Conservation (phyloP, 106 monocot genomes). For the Vanilla planifolia region DNA sequence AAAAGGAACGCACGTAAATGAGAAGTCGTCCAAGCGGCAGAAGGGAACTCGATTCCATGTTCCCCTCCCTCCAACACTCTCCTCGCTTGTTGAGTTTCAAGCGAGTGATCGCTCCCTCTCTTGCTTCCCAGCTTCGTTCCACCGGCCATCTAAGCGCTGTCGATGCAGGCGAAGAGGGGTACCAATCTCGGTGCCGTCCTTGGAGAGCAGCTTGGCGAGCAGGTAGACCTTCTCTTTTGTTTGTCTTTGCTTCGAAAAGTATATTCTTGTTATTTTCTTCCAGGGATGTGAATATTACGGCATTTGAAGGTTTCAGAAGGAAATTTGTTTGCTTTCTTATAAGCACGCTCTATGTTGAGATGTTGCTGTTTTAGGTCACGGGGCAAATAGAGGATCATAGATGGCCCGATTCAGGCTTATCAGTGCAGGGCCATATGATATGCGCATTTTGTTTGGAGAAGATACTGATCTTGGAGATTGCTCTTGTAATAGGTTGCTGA, state of each 20-base stretch:
- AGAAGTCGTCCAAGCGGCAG: too few species aligned
- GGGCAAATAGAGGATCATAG: background rate
- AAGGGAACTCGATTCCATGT: too few species aligned
- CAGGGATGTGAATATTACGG: background rate
- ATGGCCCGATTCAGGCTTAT: slow-evolving; percentile 3
- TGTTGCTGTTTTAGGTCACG: background rate
- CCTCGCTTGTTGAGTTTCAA: too few species aligned
- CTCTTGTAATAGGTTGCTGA: slow-evolving; percentile 85
- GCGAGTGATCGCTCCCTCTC: too few species aligned
- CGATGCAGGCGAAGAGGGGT: background rate
- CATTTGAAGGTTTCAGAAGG: background rate
- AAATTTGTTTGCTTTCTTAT: background rate
- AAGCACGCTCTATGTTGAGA: background rate
- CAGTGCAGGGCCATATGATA: slow-evolving; percentile 21
- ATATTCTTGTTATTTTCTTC: background rate
- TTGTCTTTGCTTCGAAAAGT: background rate
- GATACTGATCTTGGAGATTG: slow-evolving; percentile 57
- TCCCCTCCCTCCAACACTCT: too few species aligned
- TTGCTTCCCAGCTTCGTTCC: too few species aligned
- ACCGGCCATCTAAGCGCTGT: background rate
- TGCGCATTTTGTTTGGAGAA: slow-evolving; percentile 80
- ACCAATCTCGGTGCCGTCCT: background rate
- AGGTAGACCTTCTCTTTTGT: background rate
- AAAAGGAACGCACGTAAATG: too few species aligned
- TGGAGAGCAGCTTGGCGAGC: background rate